Conservation (phyloP, 2,329 filamentous ascomycete species). For the Endothia cerciana region DNA sequence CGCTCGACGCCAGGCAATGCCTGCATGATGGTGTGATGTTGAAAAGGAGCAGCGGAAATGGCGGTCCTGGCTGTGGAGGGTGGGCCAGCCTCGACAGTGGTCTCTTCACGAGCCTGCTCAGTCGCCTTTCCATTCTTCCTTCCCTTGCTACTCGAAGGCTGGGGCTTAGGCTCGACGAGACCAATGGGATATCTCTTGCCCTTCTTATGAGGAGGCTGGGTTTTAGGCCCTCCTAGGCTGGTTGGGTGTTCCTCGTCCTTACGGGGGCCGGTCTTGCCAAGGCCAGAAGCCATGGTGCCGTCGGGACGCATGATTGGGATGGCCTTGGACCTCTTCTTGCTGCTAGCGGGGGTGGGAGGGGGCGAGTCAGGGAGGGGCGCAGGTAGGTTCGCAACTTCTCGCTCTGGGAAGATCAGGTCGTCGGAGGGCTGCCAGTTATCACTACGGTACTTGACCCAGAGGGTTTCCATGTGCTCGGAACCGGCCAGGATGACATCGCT, state of each 20-base stretch:
- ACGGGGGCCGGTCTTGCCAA: background rate
- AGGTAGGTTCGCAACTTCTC: background rate
- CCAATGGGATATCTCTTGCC: background rate
- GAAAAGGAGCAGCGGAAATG: background rate
- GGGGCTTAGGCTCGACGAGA: slow-evolving; percentile 9
- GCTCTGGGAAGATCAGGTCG: slow-evolving; percentile 14
- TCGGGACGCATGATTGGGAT: slow-evolving; percentile 18
- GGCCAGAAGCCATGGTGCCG: background rate
- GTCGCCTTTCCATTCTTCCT: background rate
- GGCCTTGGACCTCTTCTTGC: slow-evolving; percentile 22
- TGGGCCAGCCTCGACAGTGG: background rate
- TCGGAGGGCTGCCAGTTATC: slow-evolving; percentile 19
- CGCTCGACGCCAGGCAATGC: background rate
- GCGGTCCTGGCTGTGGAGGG: background rate
- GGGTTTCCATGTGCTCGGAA: slow-evolving; percentile 19
- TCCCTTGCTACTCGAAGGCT: background rate
- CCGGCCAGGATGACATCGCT: slow-evolving; percentile 16
- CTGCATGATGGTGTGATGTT: background rate
- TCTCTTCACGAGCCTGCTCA: background rate
- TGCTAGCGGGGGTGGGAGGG: background rate
- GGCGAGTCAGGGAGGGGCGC: background rate
- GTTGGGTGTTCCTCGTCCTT: background rate
- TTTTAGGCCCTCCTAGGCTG: slow-evolving; percentile 6
- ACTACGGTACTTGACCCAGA: slow-evolving; percentile 14
- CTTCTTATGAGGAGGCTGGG: background rate